phyloP scores from a whole-genome alignment of 1,139 yeast species.

The Hansenula sp. region DNA sequence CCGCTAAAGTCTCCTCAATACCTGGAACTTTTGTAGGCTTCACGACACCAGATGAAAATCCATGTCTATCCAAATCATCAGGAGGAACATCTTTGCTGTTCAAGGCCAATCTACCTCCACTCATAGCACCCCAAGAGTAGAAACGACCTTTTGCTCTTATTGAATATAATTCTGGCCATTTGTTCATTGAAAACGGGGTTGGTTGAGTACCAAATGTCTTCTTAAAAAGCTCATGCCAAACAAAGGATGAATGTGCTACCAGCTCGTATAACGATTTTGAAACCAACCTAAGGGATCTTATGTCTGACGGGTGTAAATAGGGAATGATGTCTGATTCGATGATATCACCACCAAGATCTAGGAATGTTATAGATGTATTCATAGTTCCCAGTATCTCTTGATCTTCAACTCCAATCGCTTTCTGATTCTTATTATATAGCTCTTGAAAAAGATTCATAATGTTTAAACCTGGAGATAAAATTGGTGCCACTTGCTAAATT shows the following conservation, averaged over 20 bases:
- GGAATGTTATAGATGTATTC: not conserved
- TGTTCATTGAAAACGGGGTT: slow-evolving; percentile 25
- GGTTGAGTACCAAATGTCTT: slow-evolving; percentile 44
- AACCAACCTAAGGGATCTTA: slow-evolving; percentile 42
- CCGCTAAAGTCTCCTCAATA: slow-evolving; percentile 38
- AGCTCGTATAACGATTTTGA: slow-evolving; percentile 29
- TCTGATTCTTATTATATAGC: too few relatives aligned
- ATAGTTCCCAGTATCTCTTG: too few relatives aligned
- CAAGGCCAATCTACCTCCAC: slow-evolving; percentile 56
- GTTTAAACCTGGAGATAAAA: too few relatives aligned
- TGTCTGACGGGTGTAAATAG: slow-evolving; percentile 41
- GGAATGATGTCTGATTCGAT: slow-evolving; percentile 36
- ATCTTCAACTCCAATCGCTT: too few relatives aligned
- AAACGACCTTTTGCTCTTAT: slow-evolving; percentile 41
- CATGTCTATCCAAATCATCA: slow-evolving; percentile 27
- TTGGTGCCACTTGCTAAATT: too few relatives aligned
- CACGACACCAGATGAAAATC: slow-evolving; percentile 35
- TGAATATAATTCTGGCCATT: slow-evolving; percentile 51
- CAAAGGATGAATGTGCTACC: slow-evolving; percentile 33
- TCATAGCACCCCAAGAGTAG: slow-evolving; percentile 62
- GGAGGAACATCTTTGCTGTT: slow-evolving; percentile 27
- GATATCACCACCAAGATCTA: slow-evolving; percentile 41
- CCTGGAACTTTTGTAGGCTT: slow-evolving; percentile 39
- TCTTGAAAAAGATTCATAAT: too few relatives aligned
- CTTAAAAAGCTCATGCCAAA: slow-evolving; percentile 45